Evolutionary conservation across 2,329 filamentous ascomycete species (phyloP), one percentile per base, ranked within the genome.

Genomic region (Sporothrix pallida): DNA sequence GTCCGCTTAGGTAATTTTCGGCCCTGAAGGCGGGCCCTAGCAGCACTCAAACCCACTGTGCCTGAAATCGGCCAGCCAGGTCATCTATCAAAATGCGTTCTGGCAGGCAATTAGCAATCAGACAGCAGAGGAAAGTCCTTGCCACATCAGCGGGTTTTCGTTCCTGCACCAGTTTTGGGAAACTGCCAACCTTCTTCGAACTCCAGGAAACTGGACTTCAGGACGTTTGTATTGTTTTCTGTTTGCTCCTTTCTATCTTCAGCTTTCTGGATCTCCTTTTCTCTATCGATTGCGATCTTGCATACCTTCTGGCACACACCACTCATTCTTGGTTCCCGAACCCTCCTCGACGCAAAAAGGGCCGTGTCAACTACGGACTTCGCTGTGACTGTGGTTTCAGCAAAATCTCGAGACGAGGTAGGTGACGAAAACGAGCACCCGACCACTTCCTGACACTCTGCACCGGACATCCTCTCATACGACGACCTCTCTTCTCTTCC

Each of bases 1-100:
- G 68, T 56, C 46, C 72, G 73, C 73, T 74, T 74, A 74, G 58
- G 50, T 74, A 74, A 74, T 70, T 72, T 70, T 74, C 54, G 56
- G 70, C 63, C 70, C 31, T 65, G 52, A 7, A n/a, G n/a, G 42
- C 42, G 62, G 42, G 3, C 62, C 37, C 37, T 63, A 26, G 15
- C n/a, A 17, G 15, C 48, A 52, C 48, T 52, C n/a, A 17, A 52
- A 54, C 62, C 62, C 42, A 67, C 42, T 67, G 42, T 37, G 26
- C 42, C 62, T 48, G 42, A 23, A 44, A 48, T 26, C 60, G 42
- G 42, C 20, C 26, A 4, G 42, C n/a, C 42, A 56, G 48, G 26
- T 48, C 46, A 15, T 69, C 52, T 72, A 72, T 63, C 73, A 72
- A 69, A 69, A 48, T 67, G 42, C 48, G 12, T 70, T 70, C 52